These are phyloP conservation scores for Artemisia tridentata DNA, from an alignment of 129 eudicot species.

Conservation along the genomic window DNA sequence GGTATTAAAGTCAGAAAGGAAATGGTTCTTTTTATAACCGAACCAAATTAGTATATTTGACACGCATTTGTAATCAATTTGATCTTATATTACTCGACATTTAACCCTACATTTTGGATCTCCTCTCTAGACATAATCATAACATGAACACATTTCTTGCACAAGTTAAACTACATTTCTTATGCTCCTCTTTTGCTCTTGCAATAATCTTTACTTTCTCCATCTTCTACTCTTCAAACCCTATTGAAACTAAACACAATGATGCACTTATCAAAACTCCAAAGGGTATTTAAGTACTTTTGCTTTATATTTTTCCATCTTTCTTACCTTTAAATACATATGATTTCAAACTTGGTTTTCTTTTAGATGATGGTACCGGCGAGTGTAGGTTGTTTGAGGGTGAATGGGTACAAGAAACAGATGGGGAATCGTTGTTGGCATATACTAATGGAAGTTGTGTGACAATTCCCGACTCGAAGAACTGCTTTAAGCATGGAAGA, in stretches of 20 bases:
- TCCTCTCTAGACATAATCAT: too few relatives aligned
- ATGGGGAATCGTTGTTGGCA: slow-evolving; percentile 5
- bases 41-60: not conserved
- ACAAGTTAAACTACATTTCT: not conserved
- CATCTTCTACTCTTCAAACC: slow-evolving; percentile 2
- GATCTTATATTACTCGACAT: not conserved
- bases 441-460: slow-evolving; percentile 43
- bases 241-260: not conserved
- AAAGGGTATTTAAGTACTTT: not conserved
- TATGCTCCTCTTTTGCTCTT: not conserved
- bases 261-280: not conserved
- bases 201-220: not conserved
- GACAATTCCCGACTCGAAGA: slow-evolving; percentile 38
- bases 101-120: not conserved
- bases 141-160: not conserved
- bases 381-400: slow-evolving; percentile 29
- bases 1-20: too few relatives aligned
- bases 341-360: not conserved
- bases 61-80: not conserved
- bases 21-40: too few relatives aligned
- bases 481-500: not conserved
- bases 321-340: not conserved
- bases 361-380: not conserved
- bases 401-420: not conserved
- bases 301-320: not conserved